phyloP scores from a whole-genome alignment of 192 early-diverging fungal genomes.

The Backusella morwellensis region DNA sequence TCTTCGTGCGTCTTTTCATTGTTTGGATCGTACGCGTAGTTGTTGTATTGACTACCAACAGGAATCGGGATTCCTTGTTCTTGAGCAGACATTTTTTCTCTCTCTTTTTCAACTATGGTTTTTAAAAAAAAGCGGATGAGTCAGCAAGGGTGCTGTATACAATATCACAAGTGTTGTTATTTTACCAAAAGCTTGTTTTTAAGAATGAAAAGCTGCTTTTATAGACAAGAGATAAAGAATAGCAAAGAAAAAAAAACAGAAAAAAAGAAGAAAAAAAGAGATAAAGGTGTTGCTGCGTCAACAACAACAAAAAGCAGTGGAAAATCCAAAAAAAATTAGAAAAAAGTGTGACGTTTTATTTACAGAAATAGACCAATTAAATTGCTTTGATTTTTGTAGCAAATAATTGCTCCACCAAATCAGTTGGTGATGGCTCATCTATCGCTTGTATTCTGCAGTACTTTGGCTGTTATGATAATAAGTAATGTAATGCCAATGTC shows the following conservation, averaged over 20 bases:
- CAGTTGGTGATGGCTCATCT: conserved; percentile 24
- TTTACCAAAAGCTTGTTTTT: not conserved
- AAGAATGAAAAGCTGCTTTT: not conserved
- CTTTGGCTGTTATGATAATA: conserved; percentile 6
- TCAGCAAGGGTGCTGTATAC: not conserved
- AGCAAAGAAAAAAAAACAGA: not conserved
- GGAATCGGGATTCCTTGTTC: not conserved
- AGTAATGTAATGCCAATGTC: too few species aligned
- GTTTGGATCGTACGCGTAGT: conserved; percentile 22
- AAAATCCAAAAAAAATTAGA: not conserved
- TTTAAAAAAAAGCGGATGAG: not conserved
- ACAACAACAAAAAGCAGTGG: not conserved
- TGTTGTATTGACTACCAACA: conserved; percentile 11
- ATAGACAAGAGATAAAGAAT: not conserved
- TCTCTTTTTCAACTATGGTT: not conserved
- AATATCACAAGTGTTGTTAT: not conserved
- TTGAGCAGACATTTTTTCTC: not conserved
- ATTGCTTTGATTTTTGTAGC: conserved; percentile 4
- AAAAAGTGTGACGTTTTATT: not conserved
- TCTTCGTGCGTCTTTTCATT: conserved; percentile 39
- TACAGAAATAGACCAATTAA: not conserved
- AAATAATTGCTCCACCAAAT: conserved; percentile 34
- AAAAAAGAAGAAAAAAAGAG: not conserved
- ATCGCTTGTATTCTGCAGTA: conserved; percentile 15
- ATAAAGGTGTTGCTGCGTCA: not conserved